Base-by-base conservation (phyloP, 129 eudicot species). In the Deinandra increscens region DNA sequence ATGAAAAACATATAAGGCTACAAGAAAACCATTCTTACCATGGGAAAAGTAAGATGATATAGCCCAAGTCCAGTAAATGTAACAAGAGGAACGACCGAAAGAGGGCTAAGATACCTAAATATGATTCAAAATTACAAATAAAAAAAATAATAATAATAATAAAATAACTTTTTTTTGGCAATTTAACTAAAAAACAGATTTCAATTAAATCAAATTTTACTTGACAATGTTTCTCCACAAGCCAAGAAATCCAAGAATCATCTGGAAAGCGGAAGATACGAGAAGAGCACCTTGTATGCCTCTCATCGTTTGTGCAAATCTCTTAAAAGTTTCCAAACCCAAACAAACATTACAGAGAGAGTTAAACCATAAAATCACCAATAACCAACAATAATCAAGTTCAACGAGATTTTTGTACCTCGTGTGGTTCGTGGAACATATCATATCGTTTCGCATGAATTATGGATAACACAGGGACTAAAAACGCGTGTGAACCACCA, bases 261-360 rank as follows among this genome's bases (percentile, higher is more conserved):
- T 72, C 70, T 88, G 98, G 34, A 81, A 76, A 48, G 76, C 71
- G 2, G 95, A 81, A 6, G 91, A 29, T 23, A 86, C 48, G n/a
- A 92, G 70, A n/a, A 92, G 84, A 69, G 96, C 91, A 38, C 98
- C 98, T 72, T 92, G 96, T 58, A 86, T 84, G 3, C 83, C 89
- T 73, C 89, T 76, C 89, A 92, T 91, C 22, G 89, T 92, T 41
- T 79, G 74, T 22, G 65, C 78, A 79, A 92, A 92, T 62, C 89
- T 83, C 96, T 92, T 81, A 14, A 48, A 43, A 60, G 20, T 66
- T 48, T 0, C 1, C 37, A 42, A 56, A 48, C 38, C 39, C 62
- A 56, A 37, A 58, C 38, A 33, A 72, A 46, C 37, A 64, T 37
- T n/a, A n/a, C n/a, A 26, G 31, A 26, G 31, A 26, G 3, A 26